Evolutionary conservation across 768 basidiomycete species (phyloP), one percentile per base, ranked within the genome.

Genomic region (Holtermanniella nyarrowii): DNA sequence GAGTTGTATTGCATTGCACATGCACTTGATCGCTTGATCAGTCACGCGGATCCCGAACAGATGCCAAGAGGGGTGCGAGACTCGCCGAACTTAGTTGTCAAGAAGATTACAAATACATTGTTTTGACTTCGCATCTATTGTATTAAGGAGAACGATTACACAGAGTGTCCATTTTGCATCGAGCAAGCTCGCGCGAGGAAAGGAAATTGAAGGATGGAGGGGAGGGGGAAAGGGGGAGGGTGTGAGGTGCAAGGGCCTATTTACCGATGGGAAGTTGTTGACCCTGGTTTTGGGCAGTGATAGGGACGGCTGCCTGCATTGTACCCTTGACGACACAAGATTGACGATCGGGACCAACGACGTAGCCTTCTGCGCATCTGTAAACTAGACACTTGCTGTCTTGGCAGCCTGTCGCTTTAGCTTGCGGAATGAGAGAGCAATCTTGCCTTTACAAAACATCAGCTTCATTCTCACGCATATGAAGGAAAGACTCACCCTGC

Each of bases 341-440:
- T 46, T 45, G 46, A 24, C 62, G 49, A 48, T 69, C 70, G 13
- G 62, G 59, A 0, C 66, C 61, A 10, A 66, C 61, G 44, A 65
- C 60, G 53, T 63, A 71, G 18, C 70, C 70, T 11, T 65, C 62
- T 18, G 53, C 58, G 44, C 70, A 71, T 3, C 62, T 62, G 52
- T 68, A 66, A 7, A 71, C 68, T 22, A 51, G 49, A 46, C 70
- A 71, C 20, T 44, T 22, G 10, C 62, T 61, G 20, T 42, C 20
- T 52, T 69, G 66, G 49, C 70, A 71, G 5, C 68, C 66, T 24
- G 69, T 64, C 24, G 59, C 59, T 26, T 58, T 41, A 4, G 69
- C 59, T 26, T 64, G 65, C 12, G 62, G 48, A 22, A 71, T 69
- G 12, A 55, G 27, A 1, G 69, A 56, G 52, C 69, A 71, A 46